phyloP scores from a whole-genome alignment of 352 stramenopile species.

The Globisporangium iwayamae region DNA sequence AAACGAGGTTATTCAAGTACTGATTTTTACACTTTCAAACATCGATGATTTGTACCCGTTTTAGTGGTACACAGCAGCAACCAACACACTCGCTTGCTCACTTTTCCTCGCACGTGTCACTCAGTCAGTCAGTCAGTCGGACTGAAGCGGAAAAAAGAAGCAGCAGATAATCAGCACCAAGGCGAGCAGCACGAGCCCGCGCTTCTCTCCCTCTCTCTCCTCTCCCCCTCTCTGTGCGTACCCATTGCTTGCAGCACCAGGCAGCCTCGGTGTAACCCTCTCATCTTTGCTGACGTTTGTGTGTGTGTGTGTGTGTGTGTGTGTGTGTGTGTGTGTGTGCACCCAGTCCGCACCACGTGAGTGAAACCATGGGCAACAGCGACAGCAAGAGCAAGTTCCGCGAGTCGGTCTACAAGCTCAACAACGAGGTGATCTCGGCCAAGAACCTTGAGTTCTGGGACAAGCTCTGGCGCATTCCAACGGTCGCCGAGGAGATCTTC shows the following conservation, averaged over 20 bases:
- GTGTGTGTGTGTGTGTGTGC: not conserved
- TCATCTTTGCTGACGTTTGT: not conserved
- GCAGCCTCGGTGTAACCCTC: not conserved
- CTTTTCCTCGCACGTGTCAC: too few species aligned
- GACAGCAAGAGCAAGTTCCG: conserved; percentile 91
- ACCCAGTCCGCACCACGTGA: not conserved
- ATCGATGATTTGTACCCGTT: not conserved
- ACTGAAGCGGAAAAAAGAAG: not conserved
- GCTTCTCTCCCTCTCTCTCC: not conserved
- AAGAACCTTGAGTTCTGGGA: conserved; percentile 90
- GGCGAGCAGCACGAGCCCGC: not conserved
- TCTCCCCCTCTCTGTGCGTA: conserved; percentile 2
- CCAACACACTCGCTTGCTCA: too few species aligned
- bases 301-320: not conserved
- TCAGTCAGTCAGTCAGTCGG: not conserved
- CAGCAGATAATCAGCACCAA: not conserved
- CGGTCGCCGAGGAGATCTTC: conserved; percentile 86
- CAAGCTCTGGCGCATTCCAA: conserved; percentile 87
- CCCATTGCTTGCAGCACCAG: not conserved
- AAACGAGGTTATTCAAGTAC: not conserved
- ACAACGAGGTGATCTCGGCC: conserved; percentile 80
- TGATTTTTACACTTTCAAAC: not conserved
- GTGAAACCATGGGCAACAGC: conserved; percentile 71
- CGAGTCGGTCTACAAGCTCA: conserved; percentile 90
- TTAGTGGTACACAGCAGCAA: not conserved